Base-by-base conservation (phyloP, 1,284 basidiomycete species). In the Apiotrichum veenhuisii region DNA sequence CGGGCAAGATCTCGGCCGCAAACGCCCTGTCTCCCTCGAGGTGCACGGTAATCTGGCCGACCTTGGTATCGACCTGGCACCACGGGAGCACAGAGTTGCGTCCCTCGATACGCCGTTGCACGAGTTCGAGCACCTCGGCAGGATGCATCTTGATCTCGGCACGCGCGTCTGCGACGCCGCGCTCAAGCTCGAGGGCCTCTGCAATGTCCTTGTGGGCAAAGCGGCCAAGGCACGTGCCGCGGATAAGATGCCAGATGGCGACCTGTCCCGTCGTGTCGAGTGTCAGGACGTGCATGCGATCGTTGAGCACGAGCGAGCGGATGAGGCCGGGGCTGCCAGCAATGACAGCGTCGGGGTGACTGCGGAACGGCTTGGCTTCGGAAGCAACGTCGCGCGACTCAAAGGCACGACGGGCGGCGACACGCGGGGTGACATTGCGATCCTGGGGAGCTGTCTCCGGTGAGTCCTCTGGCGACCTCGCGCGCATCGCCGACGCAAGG, bases 1-100 rank as follows among this genome's bases (percentile, higher is more conserved):
- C 94, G 4, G 88, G 85, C 71, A 96, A 98, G 4, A 95, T 85
- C 77, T 98, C 96, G 12, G 91, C 90, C 59, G 97, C 93, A 73
- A 97, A 98, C 64, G 87, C 91, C 47, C 83, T 79, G 5, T 71
- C 73, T 65, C 96, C 91, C 55, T 85, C 89, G 42, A 98, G 71
- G 77, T 97, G 91, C 4, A 98, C 85, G 0, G 87, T 87, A 58
- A 99, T 80, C 34, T 90, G 84, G 2, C 95, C 95, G 20, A 87
- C 86, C 74, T 89, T 88, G 7, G 92, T 95, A 73, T 98, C 95
- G 25, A 90, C 86, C 20, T 82, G 84, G 50, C 88, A 88, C 96
- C 96, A 99, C 5, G 86, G 80, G 20, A 85, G 79, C 5, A 91
- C 85, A 30, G 89, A 85, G 0, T 89, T 91, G 74, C 97, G 89